Evolutionary conservation across 495 filamentous ascomycete species (phyloP), one percentile per base, ranked within the genome.

Genomic region (Bryoglossum gracile): DNA sequence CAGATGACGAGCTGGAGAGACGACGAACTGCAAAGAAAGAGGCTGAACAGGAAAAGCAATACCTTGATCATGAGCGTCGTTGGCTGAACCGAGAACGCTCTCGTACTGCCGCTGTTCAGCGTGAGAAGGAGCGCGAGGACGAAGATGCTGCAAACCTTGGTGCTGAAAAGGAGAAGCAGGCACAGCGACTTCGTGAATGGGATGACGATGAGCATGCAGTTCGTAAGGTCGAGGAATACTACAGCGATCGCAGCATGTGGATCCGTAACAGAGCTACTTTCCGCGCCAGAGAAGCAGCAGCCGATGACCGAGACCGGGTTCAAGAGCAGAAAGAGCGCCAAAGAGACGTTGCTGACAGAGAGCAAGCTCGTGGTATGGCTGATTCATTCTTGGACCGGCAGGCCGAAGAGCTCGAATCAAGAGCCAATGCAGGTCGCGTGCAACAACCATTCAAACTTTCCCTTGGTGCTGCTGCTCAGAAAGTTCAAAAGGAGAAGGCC

Each of bases 381-480:
- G 92, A 97, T 62, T 83, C 84, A 43, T 96, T 96, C 82, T 78
- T 97, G 19, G 87, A 87, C 45, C 80, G 83, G 39, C 89, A 94
- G 63, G 89, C 88, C 0, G 77, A 87, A 58, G 91, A 95, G 60
- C 74, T 96, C 63, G 83, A 86, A 60, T 70, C 81, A 53, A 71
- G 76, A 25, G 60, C 62, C 23, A 46, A 30, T 14, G 13, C 50
- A 21, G 51, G 45, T 16, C 66, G 70, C n/a, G 53, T 63, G 0
- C 87, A 91, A 54, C 83, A 89, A 63, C 85, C 83, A 40, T 94
- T 98, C 78, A 96, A 94, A 68, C 75, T 98, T 25, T 94, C 89
- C 1, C 84, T 98, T 32, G 89, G 89, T 45, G 86, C 87, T 3
- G 87, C 87, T 0, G 90, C 90, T 0, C 80, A 83, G 50, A 84